Percentiles rank a stretch among this genome's conserved stretches.
Evolutionary conservation across 305 asterid genomes (phyloP).

Genomic region (Withania somnifera): DNA sequence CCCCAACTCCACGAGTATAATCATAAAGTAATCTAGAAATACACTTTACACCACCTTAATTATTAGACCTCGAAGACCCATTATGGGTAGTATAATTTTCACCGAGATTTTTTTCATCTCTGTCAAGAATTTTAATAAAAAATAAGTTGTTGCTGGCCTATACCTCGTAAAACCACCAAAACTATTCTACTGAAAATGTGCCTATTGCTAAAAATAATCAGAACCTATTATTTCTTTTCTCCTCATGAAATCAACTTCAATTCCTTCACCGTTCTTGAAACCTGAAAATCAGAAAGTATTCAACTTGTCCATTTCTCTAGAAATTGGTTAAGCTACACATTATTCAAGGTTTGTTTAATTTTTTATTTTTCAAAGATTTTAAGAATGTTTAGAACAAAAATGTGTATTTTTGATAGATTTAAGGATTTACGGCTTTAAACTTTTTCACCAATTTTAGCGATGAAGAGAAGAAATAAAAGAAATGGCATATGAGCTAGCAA

Average conservation of each 20-base stretch:
- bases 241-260: slow-evolving; percentile 23
- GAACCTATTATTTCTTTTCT: slow-evolving; percentile 27
- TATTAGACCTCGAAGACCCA: slow-evolving; percentile 26
- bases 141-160: slow-evolving; percentile 75
- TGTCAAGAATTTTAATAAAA: slow-evolving; percentile 42
- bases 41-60: no score
- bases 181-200: slow-evolving; percentile 12
- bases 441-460: no score
- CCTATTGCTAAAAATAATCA: slow-evolving; percentile 19
- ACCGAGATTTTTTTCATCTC: neutral
- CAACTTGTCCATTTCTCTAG: slow-evolving; percentile 28
- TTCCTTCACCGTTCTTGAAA: slow-evolving; percentile 25
- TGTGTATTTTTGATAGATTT: no score
- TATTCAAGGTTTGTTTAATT: neutral
- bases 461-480: neutral
- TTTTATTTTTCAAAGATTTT: no score
- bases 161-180: slow-evolving; percentile 41
- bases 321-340: slow-evolving; percentile 27
- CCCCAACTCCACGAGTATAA: no score
- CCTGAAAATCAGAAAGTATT: slow-evolving; percentile 15
- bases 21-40: no score
- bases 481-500: slow-evolving; percentile 3
- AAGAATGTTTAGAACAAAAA: no score
- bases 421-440: neutral
- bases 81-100: neutral